Conservation (phyloP, 1,284 basidiomycete species). For the Neotropicomus parvogracilis region DNA sequence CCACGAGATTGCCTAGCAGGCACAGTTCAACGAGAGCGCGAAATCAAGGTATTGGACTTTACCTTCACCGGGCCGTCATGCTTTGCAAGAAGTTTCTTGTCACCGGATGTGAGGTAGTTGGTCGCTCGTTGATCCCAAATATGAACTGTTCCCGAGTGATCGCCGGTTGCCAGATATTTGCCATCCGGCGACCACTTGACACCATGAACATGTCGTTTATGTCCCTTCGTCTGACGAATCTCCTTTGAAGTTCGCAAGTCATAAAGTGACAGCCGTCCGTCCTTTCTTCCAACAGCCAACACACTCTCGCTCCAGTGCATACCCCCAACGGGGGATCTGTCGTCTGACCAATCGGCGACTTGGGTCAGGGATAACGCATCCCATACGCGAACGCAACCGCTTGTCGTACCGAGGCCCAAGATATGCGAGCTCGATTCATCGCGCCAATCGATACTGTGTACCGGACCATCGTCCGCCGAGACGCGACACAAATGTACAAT, state of each 20-base stretch:
- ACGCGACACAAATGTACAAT: constrained; percentile 42
- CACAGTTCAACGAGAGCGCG: neutral
- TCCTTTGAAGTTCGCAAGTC: constrained; percentile 35
- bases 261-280: constrained; percentile 39
- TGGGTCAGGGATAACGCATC: constrained; percentile 34
- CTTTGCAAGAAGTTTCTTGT: constrained; percentile 45
- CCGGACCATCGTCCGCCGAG: constrained; percentile 26
- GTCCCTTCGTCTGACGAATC: constrained; percentile 32
- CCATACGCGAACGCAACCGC: constrained; percentile 41
- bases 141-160: constrained; percentile 41
- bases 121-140: constrained; percentile 45
- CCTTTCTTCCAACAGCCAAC: constrained; percentile 40
- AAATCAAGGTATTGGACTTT: constrained; percentile 14
- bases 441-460: constrained; percentile 42
- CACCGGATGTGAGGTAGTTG: constrained; percentile 32
- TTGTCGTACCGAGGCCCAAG: constrained; percentile 40
- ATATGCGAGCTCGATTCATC: constrained; percentile 28
- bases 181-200: constrained; percentile 46
- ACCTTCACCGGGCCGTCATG: constrained; percentile 58
- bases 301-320: constrained; percentile 41
- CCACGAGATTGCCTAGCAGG: constrained; percentile 78
- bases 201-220: constrained; percentile 42
- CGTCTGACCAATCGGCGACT: constrained; percentile 36
- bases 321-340: constrained; percentile 37
- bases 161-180: constrained; percentile 41